These are phyloP conservation scores for Lolium perenne DNA, from an alignment of 176 grass and related monocot species.

Conservation along the genomic window DNA sequence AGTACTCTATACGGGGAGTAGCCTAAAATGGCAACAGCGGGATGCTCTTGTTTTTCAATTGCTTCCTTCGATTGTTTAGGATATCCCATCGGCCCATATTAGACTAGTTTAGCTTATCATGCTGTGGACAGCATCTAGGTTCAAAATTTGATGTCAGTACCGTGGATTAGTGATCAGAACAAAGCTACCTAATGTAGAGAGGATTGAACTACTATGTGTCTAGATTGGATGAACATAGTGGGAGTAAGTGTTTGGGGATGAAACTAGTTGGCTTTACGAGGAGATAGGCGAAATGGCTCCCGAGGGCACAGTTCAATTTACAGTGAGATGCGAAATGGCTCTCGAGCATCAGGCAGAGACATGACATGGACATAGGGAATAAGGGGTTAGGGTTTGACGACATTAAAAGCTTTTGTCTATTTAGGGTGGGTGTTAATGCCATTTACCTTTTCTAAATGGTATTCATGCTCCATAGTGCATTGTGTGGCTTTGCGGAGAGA, in stretches of 20 bases:
- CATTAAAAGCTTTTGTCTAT: too few species aligned
- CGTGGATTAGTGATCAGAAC: not conserved
- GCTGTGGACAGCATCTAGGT: not conserved
- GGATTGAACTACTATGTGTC: not conserved
- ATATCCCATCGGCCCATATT: not conserved
- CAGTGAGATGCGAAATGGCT: too few species aligned
- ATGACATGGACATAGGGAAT: too few species aligned
- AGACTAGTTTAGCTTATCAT: constrained; percentile 11
- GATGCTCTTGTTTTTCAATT: not conserved
- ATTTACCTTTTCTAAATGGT: too few species aligned
- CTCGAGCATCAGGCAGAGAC: too few species aligned
- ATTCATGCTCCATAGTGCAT: too few species aligned
- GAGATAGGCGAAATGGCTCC: not conserved
- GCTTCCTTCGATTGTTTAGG: not conserved
- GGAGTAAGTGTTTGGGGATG: not conserved
- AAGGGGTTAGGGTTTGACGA: too few species aligned
- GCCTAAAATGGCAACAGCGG: not conserved
- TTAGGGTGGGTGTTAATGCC: too few species aligned
- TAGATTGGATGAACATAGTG: not conserved
- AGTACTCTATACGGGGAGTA: not conserved
- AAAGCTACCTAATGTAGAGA: too few species aligned
- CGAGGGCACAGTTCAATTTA: not conserved
- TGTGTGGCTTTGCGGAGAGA: not conserved
- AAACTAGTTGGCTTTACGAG: not conserved
- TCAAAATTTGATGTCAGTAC: not conserved